Conservation (phyloP, 345 rosid genomes). For the Cardamine resedifolia region DNA sequence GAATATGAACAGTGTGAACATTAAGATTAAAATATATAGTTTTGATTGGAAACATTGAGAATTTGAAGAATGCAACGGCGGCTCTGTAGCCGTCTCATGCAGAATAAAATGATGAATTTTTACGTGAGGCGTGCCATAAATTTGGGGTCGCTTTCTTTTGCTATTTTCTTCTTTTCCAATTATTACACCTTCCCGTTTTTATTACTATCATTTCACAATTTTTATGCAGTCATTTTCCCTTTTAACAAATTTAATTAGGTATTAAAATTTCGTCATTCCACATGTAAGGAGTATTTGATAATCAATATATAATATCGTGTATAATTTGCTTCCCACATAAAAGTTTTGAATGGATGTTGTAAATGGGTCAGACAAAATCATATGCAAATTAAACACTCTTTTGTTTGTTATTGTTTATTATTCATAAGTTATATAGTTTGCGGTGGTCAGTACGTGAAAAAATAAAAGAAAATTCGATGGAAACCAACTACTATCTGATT, state of each 20-base stretch:
- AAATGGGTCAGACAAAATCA: too few relatives aligned
- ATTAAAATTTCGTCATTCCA: not conserved
- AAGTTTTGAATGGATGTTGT: too few relatives aligned
- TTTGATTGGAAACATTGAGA: not conserved
- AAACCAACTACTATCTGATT: too few relatives aligned
- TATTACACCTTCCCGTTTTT: constrained; percentile 11
- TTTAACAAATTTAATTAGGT: not conserved
- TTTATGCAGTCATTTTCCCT: not conserved
- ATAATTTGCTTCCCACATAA: not conserved
- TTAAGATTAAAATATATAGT: not conserved
- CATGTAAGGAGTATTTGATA: not conserved
- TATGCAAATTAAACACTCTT: too few relatives aligned
- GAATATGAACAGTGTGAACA: not conserved
- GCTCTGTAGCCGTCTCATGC: constrained; percentile 37
- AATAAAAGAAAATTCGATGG: too few relatives aligned
- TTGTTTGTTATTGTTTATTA: too few relatives aligned
- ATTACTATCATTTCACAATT: not conserved
- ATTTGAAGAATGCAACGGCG: constrained; percentile 12
- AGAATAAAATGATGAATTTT: constrained; percentile 22
- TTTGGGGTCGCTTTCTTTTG: constrained; percentile 4
- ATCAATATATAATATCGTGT: not conserved
- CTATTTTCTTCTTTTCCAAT: constrained; percentile 13
- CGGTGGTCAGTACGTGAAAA: too few relatives aligned
- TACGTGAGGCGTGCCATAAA: constrained; percentile 36
- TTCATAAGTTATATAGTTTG: too few relatives aligned